Percentiles rank a stretch among this genome's conserved stretches.
These are phyloP conservation scores for Penicillium janthinellum DNA, from an alignment of 2,329 filamentous ascomycete species.

Conservation along the genomic window DNA sequence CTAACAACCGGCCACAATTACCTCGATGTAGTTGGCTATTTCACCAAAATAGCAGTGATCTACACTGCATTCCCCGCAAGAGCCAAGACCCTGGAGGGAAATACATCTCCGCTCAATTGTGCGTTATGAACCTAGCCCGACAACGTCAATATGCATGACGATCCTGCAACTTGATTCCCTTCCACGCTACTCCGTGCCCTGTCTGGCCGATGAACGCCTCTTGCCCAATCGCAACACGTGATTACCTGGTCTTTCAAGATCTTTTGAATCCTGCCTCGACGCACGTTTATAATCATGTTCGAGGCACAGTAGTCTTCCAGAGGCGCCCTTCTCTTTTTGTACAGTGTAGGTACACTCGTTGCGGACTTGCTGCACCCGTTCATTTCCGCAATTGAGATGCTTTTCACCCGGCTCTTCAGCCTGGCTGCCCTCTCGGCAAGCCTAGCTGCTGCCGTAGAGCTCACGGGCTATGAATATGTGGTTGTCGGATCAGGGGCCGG, in stretches of 20 bases:
- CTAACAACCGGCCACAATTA: neutral
- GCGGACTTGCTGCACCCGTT: neutral
- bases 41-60: neutral
- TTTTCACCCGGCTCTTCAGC: slow-evolving; percentile 12
- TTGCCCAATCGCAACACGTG: neutral
- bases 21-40: neutral
- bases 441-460: slow-evolving; percentile 23
- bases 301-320: neutral
- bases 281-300: neutral
- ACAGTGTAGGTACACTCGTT: neutral
- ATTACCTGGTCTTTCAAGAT: too few species aligned
- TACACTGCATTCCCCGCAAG: too few species aligned
- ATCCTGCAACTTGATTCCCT: neutral
- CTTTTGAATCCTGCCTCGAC: neutral
- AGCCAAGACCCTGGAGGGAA: neutral
- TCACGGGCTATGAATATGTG: slow-evolving; percentile 42
- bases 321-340: neutral
- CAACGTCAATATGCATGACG: slow-evolving; percentile 4
- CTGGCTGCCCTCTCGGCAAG: slow-evolving; percentile 17
- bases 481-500: slow-evolving; percentile 42
- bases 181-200: neutral
- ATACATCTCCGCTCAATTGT: neutral
- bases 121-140: neutral
- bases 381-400: slow-evolving; percentile 5
- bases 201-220: neutral